phyloP scores from a whole-genome alignment of 2,329 filamentous ascomycete species.

The Pseudogymnoascus sp. region DNA sequence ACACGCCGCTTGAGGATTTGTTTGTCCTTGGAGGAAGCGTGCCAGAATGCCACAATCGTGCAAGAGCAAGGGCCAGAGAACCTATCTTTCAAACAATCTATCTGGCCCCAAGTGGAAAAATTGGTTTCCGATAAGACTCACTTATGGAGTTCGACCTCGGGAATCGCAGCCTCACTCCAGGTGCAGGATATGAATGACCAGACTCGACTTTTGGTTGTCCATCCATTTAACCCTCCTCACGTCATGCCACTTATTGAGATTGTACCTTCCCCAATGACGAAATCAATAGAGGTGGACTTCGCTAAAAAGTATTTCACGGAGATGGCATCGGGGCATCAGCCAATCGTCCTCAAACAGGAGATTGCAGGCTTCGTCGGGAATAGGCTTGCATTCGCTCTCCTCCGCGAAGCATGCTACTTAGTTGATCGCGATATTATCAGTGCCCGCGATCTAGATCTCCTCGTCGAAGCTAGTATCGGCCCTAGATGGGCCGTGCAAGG shows the following conservation, averaged over 20 bases:
- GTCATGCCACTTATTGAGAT: conserved; percentile 54
- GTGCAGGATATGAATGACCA: conserved; percentile 31
- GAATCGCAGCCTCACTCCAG: conserved; percentile 47
- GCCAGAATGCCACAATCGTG: conserved; percentile 41
- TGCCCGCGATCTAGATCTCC: conserved; percentile 44
- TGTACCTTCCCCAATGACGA: conserved; percentile 41
- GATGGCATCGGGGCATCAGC: conserved; percentile 28
- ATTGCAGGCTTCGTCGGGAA: conserved; percentile 50
- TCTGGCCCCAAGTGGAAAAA: conserved; percentile 44
- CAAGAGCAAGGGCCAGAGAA: conserved; percentile 54
- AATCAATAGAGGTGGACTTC: conserved; percentile 29
- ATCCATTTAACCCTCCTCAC: conserved; percentile 55
- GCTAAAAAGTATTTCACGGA: conserved; percentile 40
- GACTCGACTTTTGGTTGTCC: conserved; percentile 45
- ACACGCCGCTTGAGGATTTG: conserved; percentile 30
- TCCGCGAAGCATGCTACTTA: conserved; percentile 47
- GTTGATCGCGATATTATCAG: conserved; percentile 45
- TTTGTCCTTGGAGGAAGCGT: conserved; percentile 34
- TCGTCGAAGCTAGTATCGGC: conserved; percentile 44
- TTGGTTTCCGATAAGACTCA: conserved; percentile 37
- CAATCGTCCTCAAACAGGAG: conserved; percentile 44
- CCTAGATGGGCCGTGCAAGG: conserved; percentile 48
- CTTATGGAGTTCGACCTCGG: conserved; percentile 51
- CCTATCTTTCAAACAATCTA: conserved; percentile 39
- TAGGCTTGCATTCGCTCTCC: conserved; percentile 46